Evolutionary conservation across 169 alveolate genomes (phyloP).

Genomic region (Eimeria necatrix): DNA sequence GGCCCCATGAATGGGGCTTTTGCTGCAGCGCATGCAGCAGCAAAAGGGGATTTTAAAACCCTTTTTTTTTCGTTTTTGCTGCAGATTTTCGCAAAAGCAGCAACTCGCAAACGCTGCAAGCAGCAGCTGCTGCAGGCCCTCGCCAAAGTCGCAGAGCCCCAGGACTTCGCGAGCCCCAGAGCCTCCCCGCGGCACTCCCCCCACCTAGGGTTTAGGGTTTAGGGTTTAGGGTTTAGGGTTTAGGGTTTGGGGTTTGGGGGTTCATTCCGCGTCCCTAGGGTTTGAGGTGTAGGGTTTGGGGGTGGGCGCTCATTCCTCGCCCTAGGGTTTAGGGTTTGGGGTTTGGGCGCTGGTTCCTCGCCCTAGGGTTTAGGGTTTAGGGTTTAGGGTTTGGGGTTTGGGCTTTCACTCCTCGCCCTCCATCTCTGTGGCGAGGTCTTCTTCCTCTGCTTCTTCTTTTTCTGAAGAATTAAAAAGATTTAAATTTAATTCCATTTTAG

Average conservation of each 20-base stretch:
- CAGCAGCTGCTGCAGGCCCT: neutral
- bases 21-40: too few species aligned
- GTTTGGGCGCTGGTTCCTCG: neutral
- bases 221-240: conserved; percentile 5
- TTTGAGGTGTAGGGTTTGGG: too few species aligned
- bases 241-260: too few species aligned
- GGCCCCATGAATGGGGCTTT: too few species aligned
- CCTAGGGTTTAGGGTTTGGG: too few species aligned
- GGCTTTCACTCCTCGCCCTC: neutral
- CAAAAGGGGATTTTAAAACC: neutral
- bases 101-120: neutral
- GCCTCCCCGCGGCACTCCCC: neutral
- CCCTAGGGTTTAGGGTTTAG: neutral
- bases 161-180: neutral
- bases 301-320: too few species aligned
- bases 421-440: neutral
- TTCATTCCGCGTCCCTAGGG: too few species aligned
- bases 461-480: neutral
- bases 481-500: neutral
- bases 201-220: neutral
- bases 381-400: neutral
- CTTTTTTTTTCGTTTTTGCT: neutral
- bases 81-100: neutral
- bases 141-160: neutral
- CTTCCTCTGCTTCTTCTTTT: conserved; percentile 40